phyloP scores from a whole-genome alignment of 306 rosid genomes.

The Quercus aquifolioides region DNA sequence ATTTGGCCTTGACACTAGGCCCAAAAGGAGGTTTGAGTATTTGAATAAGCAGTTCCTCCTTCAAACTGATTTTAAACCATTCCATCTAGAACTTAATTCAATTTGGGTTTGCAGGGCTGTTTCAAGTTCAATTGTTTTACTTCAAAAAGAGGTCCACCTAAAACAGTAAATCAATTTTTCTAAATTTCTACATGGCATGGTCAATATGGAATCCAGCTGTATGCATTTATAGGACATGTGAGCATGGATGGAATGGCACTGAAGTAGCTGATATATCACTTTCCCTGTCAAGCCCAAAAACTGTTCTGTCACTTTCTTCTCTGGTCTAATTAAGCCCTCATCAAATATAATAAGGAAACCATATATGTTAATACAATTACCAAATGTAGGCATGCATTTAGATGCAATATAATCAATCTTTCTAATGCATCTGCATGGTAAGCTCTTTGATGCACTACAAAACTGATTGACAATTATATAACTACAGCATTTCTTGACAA shows the following conservation, averaged over 20 bases:
- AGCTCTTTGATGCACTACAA: neutral
- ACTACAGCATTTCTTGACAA: neutral
- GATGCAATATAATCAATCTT: neutral
- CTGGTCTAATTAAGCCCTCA: constrained; percentile 2
- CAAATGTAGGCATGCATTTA: neutral
- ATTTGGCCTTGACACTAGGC: neutral
- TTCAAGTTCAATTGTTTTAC: neutral
- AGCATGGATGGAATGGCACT: constrained; percentile 17
- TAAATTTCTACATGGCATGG: neutral
- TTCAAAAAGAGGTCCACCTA: neutral
- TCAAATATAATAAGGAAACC: neutral
- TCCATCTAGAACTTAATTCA: neutral
- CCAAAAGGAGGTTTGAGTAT: neutral
- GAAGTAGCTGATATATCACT: constrained; percentile 26
- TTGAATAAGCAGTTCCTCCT: neutral
- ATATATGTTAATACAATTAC: neutral
- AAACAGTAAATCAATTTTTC: neutral
- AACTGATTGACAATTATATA: neutral
- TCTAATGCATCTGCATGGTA: neutral
- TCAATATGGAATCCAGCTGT: constrained; percentile 17
- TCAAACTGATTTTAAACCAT: neutral
- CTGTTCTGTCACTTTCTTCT: constrained; percentile 15
- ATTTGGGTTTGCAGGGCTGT: neutral
- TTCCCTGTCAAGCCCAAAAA: constrained; percentile 18
- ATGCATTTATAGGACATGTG: constrained; percentile 28